Evolutionary conservation across 106 monocot species (phyloP), one percentile per base, ranked within the genome.

Genomic region (Amphibolis antarctica): DNA sequence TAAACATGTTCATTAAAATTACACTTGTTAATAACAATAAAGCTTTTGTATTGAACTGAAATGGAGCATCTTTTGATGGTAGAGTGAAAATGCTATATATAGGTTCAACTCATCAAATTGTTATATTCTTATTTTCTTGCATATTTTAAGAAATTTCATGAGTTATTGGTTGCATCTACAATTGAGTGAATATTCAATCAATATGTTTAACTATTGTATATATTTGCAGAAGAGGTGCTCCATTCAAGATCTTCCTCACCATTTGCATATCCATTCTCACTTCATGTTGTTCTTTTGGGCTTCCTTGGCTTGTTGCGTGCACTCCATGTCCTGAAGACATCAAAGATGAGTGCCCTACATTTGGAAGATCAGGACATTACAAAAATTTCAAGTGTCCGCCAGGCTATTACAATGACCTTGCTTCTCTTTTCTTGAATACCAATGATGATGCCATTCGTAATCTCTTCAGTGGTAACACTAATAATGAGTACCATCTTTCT

Each of bases 301-400:
- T 85, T 44, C 85, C 85, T 3, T 85, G 81, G 85, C 73, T 85
- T 5, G 66, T 64, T 15, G 51, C 21, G 4, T 85, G 85, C 79
- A 79, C 66, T 1, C 81, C 81, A 3, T 85, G 85, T 27, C 85
- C 85, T 20, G 60, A 11, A 4, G 53, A 19, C 10, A 17, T 76
- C 2, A 21, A 52, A 24, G 75, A 71, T 0, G 53, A 66, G 5
- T 85, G 85, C 76, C 78, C 85, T 10, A 81, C 75, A 20, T 64
- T 70, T 12, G 81, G 78, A 55, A 71, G 77, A 5, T 75, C 77
- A 11, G 85, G 85, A 5, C 80, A 79, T 63, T 79, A 66, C 68
- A 84, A 84, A 68, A 84, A 66, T 23, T 80, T 84, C 55, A 80
- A 77, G 53, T 84, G 84, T 36, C 84, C 84, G 0, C 74, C 77